Evolutionary conservation across 2,329 filamentous ascomycete species (phyloP).

Genomic region (Zalaria obscura): DNA sequence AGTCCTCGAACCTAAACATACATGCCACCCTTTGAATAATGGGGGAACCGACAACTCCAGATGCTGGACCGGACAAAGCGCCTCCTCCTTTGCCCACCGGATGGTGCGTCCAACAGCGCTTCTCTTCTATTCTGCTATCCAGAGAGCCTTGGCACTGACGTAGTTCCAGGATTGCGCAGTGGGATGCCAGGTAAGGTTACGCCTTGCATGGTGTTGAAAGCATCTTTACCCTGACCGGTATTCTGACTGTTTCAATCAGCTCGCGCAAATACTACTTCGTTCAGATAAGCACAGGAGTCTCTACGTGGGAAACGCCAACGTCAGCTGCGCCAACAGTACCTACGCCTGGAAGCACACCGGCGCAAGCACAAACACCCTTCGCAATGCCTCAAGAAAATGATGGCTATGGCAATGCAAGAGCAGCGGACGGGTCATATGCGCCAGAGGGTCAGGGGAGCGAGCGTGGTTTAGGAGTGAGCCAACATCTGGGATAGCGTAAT

Average conservation of each 20-base stretch:
- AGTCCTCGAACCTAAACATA: background rate
- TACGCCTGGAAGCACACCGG: conserved; percentile 22
- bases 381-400: conserved; percentile 12
- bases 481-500: background rate
- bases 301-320: conserved; percentile 25
- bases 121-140: conserved; percentile 1
- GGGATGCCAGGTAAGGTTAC: conserved; percentile 22
- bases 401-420: conserved; percentile 10
- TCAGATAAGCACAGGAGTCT: conserved; percentile 26
- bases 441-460: conserved; percentile 12
- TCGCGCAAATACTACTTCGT: conserved; percentile 28
- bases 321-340: conserved; percentile 23
- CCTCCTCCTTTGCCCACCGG: conserved; percentile 24
- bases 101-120: conserved; percentile 17
- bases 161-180: conserved; percentile 25
- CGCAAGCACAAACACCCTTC: conserved; percentile 19
- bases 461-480: conserved; percentile 11
- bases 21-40: background rate
- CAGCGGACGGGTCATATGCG: conserved; percentile 9
- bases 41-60: conserved; percentile 15
- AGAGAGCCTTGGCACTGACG: conserved; percentile 17
- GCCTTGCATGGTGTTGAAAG: background rate
- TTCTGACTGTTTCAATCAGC: conserved; percentile 9
- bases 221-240: background rate
- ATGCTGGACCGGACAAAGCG: conserved; percentile 22